These are phyloP conservation scores for Globisporangium mamillatum DNA, from an alignment of 352 stramenopile species.

Conservation along the genomic window DNA sequence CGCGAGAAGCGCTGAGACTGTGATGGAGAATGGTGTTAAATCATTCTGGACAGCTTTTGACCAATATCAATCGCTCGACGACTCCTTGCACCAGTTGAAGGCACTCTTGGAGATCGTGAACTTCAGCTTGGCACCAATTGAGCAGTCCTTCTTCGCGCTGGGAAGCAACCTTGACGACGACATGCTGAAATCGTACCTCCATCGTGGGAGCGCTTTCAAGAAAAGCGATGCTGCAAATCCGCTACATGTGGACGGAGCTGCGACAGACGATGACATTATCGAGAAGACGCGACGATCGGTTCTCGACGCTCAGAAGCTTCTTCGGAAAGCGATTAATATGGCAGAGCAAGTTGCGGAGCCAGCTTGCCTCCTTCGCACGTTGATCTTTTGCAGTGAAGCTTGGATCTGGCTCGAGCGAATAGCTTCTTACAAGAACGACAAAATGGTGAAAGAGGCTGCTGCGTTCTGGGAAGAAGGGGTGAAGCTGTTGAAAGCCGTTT, in stretches of 20 bases:
- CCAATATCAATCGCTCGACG: slow-evolving; percentile 65
- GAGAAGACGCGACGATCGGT: slow-evolving; percentile 62
- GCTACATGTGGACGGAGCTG: background rate
- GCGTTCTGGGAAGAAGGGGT: slow-evolving; percentile 82
- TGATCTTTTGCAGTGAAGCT: slow-evolving; percentile 66
- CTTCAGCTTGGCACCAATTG: slow-evolving; percentile 62
- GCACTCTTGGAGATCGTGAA: slow-evolving; percentile 64
- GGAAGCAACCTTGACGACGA: slow-evolving; percentile 72
- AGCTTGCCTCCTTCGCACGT: slow-evolving; percentile 45
- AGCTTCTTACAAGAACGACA: slow-evolving; percentile 74
- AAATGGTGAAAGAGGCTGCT: slow-evolving; percentile 67
- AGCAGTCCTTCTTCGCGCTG: slow-evolving; percentile 66
- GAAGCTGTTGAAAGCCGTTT: slow-evolving; percentile 71
- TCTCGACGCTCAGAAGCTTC: slow-evolving; percentile 61
- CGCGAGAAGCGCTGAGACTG: slow-evolving; percentile 38
- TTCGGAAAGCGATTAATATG: slow-evolving; percentile 59
- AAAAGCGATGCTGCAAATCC: slow-evolving; percentile 1
- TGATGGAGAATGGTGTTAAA: slow-evolving; percentile 49
- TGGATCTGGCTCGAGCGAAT: slow-evolving; percentile 80
- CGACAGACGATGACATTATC: slow-evolving; percentile 43
- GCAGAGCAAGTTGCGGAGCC: slow-evolving; percentile 67
- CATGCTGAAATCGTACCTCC: slow-evolving; percentile 33
- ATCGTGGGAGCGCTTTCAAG: slow-evolving; percentile 4
- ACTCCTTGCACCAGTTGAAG: slow-evolving; percentile 74
- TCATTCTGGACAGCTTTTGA: slow-evolving; percentile 69